phyloP scores from a whole-genome alignment of 106 monocot species.

The Hemerocallis citrina region DNA sequence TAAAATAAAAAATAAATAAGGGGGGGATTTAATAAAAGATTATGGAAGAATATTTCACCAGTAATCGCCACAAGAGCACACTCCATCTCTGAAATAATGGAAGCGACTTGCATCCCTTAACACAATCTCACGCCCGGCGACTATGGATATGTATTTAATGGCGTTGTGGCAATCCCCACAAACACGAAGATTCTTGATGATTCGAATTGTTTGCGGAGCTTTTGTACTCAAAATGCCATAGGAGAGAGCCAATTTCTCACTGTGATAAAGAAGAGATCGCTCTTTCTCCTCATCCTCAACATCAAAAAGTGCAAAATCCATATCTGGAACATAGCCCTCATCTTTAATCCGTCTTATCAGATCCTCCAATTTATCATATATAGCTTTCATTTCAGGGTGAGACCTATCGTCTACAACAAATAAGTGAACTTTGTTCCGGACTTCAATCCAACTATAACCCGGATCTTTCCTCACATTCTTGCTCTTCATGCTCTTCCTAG shows the following conservation, averaged over 20 bases:
- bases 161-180: conserved; percentile 67
- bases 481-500: conserved; percentile 47
- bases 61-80: conserved; percentile 52
- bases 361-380: conserved; percentile 42
- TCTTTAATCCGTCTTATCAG: conserved; percentile 46
- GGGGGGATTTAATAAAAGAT: too few relatives aligned
- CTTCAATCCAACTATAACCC: conserved; percentile 59
- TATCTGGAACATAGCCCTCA: conserved; percentile 52
- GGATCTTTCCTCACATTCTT: conserved; percentile 66
- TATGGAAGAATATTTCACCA: conserved; percentile 50
- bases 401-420: conserved; percentile 35
- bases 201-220: conserved; percentile 17
- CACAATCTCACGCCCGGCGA: conserved; percentile 37
- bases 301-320: conserved; percentile 40
- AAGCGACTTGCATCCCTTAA: conserved; percentile 52
- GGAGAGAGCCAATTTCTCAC: conserved; percentile 54
- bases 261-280: conserved; percentile 40
- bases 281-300: conserved; percentile 58
- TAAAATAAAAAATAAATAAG: too few relatives aligned
- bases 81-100: conserved; percentile 38
- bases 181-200: conserved; percentile 41
- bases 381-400: conserved; percentile 33
- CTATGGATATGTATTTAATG: conserved; percentile 54
- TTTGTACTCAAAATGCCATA: conserved; percentile 45
- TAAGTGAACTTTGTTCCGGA: conserved; percentile 32